Percentiles rank a stretch among this genome's conserved stretches.
Conservation (phyloP, 1,284 basidiomycete genomes). For the Meira miltonrushii region DNA sequence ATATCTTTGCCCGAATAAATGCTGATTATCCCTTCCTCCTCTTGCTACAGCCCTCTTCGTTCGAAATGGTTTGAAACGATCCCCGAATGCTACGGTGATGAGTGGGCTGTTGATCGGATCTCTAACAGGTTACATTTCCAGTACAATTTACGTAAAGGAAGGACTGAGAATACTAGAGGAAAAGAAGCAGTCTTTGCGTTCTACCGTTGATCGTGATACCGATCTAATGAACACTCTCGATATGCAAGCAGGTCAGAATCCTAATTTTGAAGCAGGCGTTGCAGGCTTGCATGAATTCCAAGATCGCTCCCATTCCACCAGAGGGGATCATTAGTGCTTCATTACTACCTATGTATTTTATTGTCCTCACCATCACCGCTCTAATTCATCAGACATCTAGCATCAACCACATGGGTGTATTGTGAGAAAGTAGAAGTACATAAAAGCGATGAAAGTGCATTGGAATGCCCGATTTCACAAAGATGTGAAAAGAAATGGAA, state of each 20-base stretch:
- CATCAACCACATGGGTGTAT: no score
- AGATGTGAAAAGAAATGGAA: neutral
- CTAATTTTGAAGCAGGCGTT: neutral
- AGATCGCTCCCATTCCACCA: neutral
- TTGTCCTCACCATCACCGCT: no score
- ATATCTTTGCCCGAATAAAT: no score
- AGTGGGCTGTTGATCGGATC: neutral
- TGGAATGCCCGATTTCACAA: no score
- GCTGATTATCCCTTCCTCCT: neutral
- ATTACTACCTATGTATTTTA: neutral
- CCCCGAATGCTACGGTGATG: no score
- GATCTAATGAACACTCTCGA: constrained; percentile 7
- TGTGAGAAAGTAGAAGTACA: no score
- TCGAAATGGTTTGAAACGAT: neutral
- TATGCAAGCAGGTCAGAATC: neutral
- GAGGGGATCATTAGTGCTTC: constrained; percentile 3
- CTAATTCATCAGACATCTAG: no score
- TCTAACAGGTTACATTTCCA: neutral
- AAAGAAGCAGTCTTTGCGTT: neutral
- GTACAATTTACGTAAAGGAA: neutral
- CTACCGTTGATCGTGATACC: neutral
- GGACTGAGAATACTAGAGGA: neutral
- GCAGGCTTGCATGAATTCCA: constrained; percentile 5
- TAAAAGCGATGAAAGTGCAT: no score
- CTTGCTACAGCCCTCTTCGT: neutral